These are phyloP conservation scores for Yamadazyma triangularis DNA, from an alignment of 1,139 yeast species.

Conservation along the genomic window DNA sequence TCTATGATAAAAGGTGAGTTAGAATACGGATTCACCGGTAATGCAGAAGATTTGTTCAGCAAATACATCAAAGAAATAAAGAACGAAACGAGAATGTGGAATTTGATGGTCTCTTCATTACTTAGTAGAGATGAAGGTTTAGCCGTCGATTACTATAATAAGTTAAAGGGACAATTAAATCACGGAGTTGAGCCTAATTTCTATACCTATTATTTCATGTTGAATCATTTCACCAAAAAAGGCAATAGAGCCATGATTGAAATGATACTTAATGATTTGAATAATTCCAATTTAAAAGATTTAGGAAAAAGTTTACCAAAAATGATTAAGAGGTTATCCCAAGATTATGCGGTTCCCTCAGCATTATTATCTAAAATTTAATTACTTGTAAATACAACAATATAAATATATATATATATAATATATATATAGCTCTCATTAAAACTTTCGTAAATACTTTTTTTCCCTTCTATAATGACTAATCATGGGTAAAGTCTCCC, in stretches of 20 bases:
- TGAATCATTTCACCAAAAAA: constrained; percentile 38
- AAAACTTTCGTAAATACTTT: too few species aligned
- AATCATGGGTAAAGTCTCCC: constrained; percentile 24
- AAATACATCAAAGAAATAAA: constrained; percentile 29
- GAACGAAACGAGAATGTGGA: constrained; percentile 48
- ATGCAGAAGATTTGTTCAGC: constrained; percentile 48
- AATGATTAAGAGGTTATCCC: constrained; percentile 12
- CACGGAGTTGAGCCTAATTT: constrained; percentile 40
- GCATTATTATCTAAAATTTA: not conserved
- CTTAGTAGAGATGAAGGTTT: constrained; percentile 30
- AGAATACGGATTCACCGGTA: constrained; percentile 40
- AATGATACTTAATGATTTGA: constrained; percentile 33
- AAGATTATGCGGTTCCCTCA: constrained; percentile 2
- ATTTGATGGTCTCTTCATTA: constrained; percentile 53
- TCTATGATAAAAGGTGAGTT: constrained; percentile 59
- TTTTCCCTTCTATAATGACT: too few species aligned
- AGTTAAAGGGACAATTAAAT: constrained; percentile 19
- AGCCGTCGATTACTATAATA: constrained; percentile 38
- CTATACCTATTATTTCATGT: constrained; percentile 53
- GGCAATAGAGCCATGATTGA: constrained; percentile 28
- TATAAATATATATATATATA: not conserved
- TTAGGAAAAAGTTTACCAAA: constrained; percentile 42
- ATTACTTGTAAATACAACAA: constrained; percentile 1
- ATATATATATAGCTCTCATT: too few species aligned
- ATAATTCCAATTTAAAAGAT: constrained; percentile 17